These are phyloP conservation scores for Saksenaea vasiformis DNA, from an alignment of 371 early-diverging fungal species.

Conservation along the genomic window DNA sequence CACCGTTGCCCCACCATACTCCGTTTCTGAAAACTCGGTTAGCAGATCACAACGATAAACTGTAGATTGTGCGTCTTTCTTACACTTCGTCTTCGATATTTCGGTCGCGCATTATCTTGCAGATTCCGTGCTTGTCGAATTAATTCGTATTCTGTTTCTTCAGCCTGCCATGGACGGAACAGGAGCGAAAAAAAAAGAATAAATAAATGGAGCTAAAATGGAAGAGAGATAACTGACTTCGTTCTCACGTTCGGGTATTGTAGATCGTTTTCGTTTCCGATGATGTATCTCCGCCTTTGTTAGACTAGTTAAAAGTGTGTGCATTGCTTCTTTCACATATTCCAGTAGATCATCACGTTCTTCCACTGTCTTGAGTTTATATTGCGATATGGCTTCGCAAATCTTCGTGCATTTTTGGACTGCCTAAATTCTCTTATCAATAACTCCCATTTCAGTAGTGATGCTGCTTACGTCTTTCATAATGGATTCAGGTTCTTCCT, in stretches of 20 bases:
- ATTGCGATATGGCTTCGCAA: conserved; percentile 15
- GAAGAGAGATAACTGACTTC: background rate
- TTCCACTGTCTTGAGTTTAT: conserved; percentile 2
- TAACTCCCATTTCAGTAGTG: background rate
- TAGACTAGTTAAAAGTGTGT: conserved; percentile 10
- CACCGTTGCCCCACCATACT: conserved; percentile 44
- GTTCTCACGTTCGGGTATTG: background rate
- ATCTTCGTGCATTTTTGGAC: conserved; percentile 18
- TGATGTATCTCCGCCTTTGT: background rate
- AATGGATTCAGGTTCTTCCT: background rate
- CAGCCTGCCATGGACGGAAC: background rate
- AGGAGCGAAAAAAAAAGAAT: background rate
- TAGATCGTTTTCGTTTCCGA: background rate
- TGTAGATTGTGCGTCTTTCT: background rate
- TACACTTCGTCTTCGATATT: conserved; percentile 43
- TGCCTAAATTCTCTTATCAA: conserved; percentile 6
- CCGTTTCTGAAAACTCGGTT: conserved; percentile 14
- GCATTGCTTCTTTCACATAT: conserved; percentile 7
- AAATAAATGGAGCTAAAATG: background rate
- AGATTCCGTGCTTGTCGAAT: conserved; percentile 41
- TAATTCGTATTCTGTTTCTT: conserved; percentile 32
- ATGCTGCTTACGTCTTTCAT: background rate
- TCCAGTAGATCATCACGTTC: background rate
- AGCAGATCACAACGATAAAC: background rate
- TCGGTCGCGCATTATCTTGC: conserved; percentile 27